A percentile compares a stretch with the other conserved stretches of the same genome.
Conservation (phyloP, 2,329 filamentous ascomycete genomes). For the Metarhizium rileyi region DNA sequence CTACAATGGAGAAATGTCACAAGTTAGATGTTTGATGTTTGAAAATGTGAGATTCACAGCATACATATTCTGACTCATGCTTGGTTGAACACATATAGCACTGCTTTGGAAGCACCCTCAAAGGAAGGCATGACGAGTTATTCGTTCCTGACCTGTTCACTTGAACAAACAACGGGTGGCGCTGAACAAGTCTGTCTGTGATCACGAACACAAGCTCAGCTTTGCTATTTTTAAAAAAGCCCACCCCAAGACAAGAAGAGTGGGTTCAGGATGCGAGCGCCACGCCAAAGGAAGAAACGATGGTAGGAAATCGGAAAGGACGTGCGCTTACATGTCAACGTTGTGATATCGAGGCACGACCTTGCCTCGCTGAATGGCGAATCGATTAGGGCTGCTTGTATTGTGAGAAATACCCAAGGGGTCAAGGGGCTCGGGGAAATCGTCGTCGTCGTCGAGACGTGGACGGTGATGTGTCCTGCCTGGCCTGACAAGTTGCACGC, state of each 20-base stretch:
- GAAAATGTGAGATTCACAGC: neutral
- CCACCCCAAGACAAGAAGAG: neutral
- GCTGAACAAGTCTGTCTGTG: slow-evolving; percentile 6
- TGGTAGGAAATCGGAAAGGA: neutral
- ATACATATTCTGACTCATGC: neutral
- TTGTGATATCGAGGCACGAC: slow-evolving; percentile 18
- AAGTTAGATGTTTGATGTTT: neutral
- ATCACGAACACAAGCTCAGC: neutral
- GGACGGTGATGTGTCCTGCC: neutral
- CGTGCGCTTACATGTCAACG: slow-evolving; percentile 18
- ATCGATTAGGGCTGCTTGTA: slow-evolving; percentile 17
- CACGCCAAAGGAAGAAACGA: neutral
- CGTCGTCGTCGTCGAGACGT: slow-evolving; percentile 2
- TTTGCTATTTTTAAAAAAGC: slow-evolving; percentile 1
- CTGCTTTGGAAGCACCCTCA: neutral
- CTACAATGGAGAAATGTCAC: slow-evolving; percentile 3
- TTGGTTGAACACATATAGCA: neutral
- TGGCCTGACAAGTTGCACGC: neutral
- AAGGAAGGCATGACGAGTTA: neutral
- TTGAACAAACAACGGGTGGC: slow-evolving; percentile 1
- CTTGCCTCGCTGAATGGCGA: slow-evolving; percentile 23
- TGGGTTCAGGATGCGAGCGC: neutral
- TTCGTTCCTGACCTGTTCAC: neutral
- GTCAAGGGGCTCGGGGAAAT: slow-evolving; percentile 18
- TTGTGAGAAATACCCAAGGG: slow-evolving; percentile 16